Base-by-base conservation (phyloP, 202 grass and related monocot species). In the Dendrocalamus latiflorus region DNA sequence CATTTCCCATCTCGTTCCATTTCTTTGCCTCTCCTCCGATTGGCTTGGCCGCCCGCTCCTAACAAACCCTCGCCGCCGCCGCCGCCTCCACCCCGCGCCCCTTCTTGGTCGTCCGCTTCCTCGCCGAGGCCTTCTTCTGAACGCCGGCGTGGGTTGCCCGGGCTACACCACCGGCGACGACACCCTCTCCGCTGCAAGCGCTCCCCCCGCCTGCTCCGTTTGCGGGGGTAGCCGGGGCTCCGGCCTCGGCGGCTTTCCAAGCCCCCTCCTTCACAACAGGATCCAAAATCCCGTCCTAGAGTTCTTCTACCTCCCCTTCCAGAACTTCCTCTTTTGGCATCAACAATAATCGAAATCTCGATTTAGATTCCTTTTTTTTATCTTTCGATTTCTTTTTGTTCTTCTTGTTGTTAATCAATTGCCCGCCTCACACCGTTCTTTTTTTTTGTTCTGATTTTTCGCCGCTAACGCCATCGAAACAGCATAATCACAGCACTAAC, bases 181-280 rank as follows among this genome's bases (percentile, higher is more conserved):
- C 42, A 81, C 50, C 75, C 77, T 60, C 72, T 25, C 75, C 83
- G 85, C 87, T 85, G 85, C 75, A 60, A 43, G 88, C 89, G 28
- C 54, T 5, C 67, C 77, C 73, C 66, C 62, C 70, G 36, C 85
- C 88, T 93, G 96, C 93, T 81, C 82, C 91, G 24, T 92, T 98
- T 98, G 96, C 65, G 93, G 96, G 96, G 96, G 93, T 95, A 91
- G 96, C 96, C 96, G 93, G 89, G 96, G 96, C 96, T 94, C 91
- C 96, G 96, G 96, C 96, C 96, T 98, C 96, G 96, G 96, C 96
- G 96, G 96, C 96, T 95, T 90, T 88, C 77, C 92, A 98, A 98
- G 96, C 93, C 96, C 96, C 96, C 96, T 95, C 64, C 88, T 86
- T 88, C 83, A 87, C 86, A 88, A 81, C 77, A 87, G 88, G 75